Conservation (phyloP, 2,329 filamentous ascomycete genomes). For the Stachybotrys chartarum region DNA sequence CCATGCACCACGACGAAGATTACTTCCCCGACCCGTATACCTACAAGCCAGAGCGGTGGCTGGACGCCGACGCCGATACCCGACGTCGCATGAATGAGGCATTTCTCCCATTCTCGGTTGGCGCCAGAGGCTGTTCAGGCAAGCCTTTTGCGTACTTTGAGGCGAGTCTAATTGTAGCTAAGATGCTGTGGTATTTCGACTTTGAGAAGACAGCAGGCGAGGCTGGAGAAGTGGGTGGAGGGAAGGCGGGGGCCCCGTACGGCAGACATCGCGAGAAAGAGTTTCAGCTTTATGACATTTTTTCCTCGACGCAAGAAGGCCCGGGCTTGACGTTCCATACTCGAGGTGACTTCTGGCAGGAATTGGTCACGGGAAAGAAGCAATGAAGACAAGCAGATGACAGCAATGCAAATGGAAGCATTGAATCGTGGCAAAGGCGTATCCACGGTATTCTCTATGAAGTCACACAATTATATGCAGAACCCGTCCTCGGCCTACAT, state of each 20-base stretch:
- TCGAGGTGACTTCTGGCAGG: not conserved
- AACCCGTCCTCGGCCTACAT: too few species aligned
- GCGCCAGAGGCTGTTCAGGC: not conserved
- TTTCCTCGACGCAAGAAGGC: not conserved
- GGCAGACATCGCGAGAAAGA: not conserved
- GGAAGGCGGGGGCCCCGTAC: not conserved
- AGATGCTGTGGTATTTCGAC: not conserved
- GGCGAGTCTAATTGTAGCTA: not conserved
- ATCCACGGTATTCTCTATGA: too few species aligned
- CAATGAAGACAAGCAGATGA: not conserved
- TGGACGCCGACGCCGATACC: not conserved
- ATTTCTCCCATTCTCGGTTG: not conserved
- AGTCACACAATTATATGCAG: too few species aligned
- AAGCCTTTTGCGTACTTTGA: not conserved
- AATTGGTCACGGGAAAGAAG: not conserved
- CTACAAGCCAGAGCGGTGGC: constrained; percentile 1
- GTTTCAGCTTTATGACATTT: not conserved
- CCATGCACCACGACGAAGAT: not conserved
- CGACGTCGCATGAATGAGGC: not conserved
- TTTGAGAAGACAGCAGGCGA: not conserved
- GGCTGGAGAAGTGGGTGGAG: not conserved
- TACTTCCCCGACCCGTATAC: not conserved
- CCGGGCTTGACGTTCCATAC: not conserved
- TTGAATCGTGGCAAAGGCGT: too few species aligned
- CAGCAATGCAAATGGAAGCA: too few species aligned